Evolutionary conservation across 768 basidiomycete species (phyloP), one percentile per base, ranked within the genome.

Genomic region (Crucibulum laeve): DNA sequence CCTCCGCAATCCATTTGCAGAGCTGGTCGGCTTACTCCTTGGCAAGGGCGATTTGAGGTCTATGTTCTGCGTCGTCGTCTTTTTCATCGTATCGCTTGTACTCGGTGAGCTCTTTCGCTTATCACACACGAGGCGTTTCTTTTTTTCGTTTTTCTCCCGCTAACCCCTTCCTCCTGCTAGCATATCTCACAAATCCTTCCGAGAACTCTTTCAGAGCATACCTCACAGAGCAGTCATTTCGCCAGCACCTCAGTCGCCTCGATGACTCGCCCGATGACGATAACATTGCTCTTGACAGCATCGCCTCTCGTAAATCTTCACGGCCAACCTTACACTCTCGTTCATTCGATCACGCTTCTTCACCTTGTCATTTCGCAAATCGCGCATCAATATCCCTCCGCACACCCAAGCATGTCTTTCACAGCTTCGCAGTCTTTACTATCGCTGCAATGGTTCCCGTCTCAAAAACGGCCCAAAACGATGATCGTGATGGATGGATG

Each of bases 211-310:
- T 99, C 66, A 83, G 94, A 41, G 75, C 91, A 15, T 94, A 91
- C 68, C 83, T 98, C 53, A 98, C 94, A n/a, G 93, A 96, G 58
- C 89, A 90, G 58, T 94, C 92, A 19, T 97, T 99, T 63, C 89
- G 94, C 41, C 88, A 90, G 43, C 93, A 97, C 62, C 78, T 97
- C 47, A 89, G 82, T 47, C 84, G 84, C 43, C 79, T 96, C 55
- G 85, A 93, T 53, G 84, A 84, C 54, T 69, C 67, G 37, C 58
- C 67, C 45, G 82, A 84, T 44, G 65, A 75, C 44, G 70, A 77
- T 42, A 53, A 63, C 53, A 50, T 43, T 46, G 56, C 19, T 53
- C 58, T 49, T 52, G 60, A 39, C 55, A 50, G 18, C 52, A 38
- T 37, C 63, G 45, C 47, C 60, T 44, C 47, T 45, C 38, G 56